A percentile compares a stretch with the other conserved stretches of the same genome.
Evolutionary conservation across 495 filamentous ascomycete genomes (phyloP).

Genomic region (Sordaria brevicollis): DNA sequence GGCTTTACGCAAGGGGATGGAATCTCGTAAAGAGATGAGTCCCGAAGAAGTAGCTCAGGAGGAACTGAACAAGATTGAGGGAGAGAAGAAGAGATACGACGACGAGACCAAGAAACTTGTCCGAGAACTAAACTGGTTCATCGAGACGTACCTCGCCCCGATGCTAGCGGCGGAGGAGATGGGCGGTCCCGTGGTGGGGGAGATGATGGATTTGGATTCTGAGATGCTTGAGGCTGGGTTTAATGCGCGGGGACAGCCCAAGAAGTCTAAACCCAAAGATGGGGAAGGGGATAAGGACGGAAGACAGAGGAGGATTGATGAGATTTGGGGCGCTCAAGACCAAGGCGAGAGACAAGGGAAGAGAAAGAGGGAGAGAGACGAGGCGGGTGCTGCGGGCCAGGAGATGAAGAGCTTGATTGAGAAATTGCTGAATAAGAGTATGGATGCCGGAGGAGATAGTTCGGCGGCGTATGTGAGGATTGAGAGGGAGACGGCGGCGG

Average conservation of each 20-base stretch:
- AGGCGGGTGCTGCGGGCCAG: slow-evolving; percentile 51
- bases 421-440: slow-evolving; percentile 46
- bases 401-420: slow-evolving; percentile 61
- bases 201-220: slow-evolving; percentile 50
- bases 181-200: slow-evolving; percentile 76
- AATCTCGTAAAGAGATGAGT: slow-evolving; percentile 45
- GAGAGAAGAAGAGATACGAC: slow-evolving; percentile 44
- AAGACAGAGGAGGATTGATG: slow-evolving; percentile 61
- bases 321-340: slow-evolving; percentile 50
- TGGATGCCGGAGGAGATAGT: slow-evolving; percentile 48
- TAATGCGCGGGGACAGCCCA: slow-evolving; percentile 58
- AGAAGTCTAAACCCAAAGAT: slow-evolving; percentile 41
- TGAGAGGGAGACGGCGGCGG: slow-evolving; percentile 66
- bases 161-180: slow-evolving; percentile 84
- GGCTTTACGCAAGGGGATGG: slow-evolving; percentile 40
- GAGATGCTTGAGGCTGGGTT: slow-evolving; percentile 56
- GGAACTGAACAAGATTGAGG: slow-evolving; percentile 36
- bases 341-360: slow-evolving; percentile 18
- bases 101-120: slow-evolving; percentile 47
- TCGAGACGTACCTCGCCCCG: slow-evolving; percentile 57
- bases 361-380: slow-evolving; percentile 33
- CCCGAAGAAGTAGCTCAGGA: slow-evolving; percentile 50
- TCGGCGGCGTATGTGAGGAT: slow-evolving; percentile 57
- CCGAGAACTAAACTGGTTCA: slow-evolving; percentile 57
- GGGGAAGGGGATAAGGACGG: slow-evolving; percentile 28